Conservation (phyloP, 2,329 filamentous ascomycete genomes). For the Blastomyces gilchristii region DNA sequence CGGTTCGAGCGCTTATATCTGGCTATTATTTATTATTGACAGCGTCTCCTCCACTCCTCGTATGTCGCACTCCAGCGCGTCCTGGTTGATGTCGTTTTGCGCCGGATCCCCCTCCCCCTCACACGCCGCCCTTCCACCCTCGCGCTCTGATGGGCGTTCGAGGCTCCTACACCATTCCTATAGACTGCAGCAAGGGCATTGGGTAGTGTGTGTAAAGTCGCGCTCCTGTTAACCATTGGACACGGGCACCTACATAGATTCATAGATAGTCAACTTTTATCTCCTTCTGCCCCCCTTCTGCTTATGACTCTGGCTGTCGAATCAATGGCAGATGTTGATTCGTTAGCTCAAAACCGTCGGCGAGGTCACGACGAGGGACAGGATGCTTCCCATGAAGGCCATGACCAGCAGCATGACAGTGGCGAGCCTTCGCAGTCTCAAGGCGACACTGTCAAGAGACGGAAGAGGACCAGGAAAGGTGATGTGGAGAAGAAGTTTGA, state of each 20-base stretch:
- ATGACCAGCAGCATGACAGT: neutral
- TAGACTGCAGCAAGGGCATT: slow-evolving; percentile 6
- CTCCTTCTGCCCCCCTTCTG: neutral
- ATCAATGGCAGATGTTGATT: slow-evolving; percentile 6
- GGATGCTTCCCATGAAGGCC: neutral
- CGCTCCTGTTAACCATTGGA: neutral
- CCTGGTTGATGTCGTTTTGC: slow-evolving; percentile 4
- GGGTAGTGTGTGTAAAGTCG: neutral
- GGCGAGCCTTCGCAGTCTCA: neutral
- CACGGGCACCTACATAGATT: neutral
- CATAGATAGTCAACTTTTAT: neutral
- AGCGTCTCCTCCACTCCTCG: neutral
- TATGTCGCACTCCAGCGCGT: slow-evolving; percentile 3
- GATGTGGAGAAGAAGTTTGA: slow-evolving; percentile 51
- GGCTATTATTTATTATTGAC: too few species aligned
- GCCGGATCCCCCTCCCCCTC: slow-evolving; percentile 6
- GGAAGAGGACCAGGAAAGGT: slow-evolving; percentile 37
- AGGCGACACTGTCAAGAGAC: slow-evolving; percentile 27
- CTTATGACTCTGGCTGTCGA: neutral
- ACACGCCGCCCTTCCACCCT: slow-evolving; percentile 1
- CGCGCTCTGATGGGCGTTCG: slow-evolving; percentile 6
- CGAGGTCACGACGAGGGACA: slow-evolving; percentile 3
- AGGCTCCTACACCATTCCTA: neutral
- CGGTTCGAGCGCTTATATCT: neutral
- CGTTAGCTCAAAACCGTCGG: slow-evolving; percentile 1